Evolutionary conservation across 805 yeast species (phyloP).

Genomic region (Kuraishia borneana): DNA sequence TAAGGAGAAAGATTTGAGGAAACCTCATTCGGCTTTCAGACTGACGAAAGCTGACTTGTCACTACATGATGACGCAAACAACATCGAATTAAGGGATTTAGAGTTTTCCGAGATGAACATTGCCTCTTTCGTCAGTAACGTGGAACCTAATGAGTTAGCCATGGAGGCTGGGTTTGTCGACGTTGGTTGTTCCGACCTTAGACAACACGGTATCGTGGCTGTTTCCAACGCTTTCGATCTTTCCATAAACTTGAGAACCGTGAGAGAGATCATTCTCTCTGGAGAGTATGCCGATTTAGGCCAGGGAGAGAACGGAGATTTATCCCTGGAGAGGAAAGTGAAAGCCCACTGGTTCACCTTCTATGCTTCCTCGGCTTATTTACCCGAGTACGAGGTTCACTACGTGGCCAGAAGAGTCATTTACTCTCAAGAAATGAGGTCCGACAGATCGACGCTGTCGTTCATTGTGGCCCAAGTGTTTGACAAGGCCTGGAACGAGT

Average conservation of each 20-base stretch:
- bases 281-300: not conserved
- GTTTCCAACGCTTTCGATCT: constrained; percentile 2
- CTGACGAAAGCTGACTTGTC: not conserved
- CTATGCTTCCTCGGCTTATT: constrained; percentile 18
- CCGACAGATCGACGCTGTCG: constrained; percentile 3
- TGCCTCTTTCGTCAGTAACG: not conserved
- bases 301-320: not conserved
- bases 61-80: not conserved
- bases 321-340: constrained; percentile 1
- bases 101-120: constrained; percentile 1
- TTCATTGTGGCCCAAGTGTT: constrained; percentile 19
- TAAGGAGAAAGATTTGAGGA: not conserved
- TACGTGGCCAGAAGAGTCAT: constrained; percentile 24
- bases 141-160: not conserved
- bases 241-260: not conserved
- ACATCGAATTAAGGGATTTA: not conserved
- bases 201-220: constrained; percentile 1
- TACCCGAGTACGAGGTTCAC: constrained; percentile 30
- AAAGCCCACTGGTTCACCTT: constrained; percentile 4
- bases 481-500: constrained; percentile 26
- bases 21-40: not conserved
- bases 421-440: constrained; percentile 11
- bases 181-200: constrained; percentile 1
- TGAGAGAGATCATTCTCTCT: not conserved
- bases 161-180: not conserved